Base-by-base conservation (phyloP, 1,284 basidiomycete species). In the Cystobasidium slooffiae region DNA sequence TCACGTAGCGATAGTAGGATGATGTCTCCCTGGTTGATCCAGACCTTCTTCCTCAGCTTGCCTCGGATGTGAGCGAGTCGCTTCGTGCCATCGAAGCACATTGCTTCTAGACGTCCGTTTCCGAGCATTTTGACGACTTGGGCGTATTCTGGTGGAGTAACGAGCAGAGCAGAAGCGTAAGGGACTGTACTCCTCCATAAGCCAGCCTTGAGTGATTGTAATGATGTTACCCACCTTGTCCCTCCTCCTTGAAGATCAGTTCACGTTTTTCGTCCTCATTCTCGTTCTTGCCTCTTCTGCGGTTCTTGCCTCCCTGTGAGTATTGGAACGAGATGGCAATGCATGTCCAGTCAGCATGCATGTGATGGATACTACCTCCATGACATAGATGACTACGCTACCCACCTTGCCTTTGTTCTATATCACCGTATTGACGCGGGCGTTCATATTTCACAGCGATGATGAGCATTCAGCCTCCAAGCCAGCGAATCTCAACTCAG, bases 31-130 rank as follows among this genome's bases (percentile, higher is more conserved):
- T 95, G 93, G 82, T 97, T 97, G 84, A 99, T 99, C 97, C 97
- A 99, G 80, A 99, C 95, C 90, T 99, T 99, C 85, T 99, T 99
- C 82, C 97, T 86, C 92, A 99, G 95, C 86, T 98, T 98, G 70
- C 97, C 97, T 83, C 97, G 89, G 82, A 99, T 99, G 83, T 99
- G 97, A 37, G 94, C 96, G 82, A 99, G 86, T 80, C 96, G 87
- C 85, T 97, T 98, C 87, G 97, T 94, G 66, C 97, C 96, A 83
- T 99, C 97, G 81, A 99, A 98, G 85, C 97, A 98, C 81, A 92
- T 90, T 6, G 96, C 96, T 85, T 98, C 96, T 76, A 99, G 85
- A 62, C 96, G 90, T 53, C 97, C 97, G 82, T 99, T 99, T 69
- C 97, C 97, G 68, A 99, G 88, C 97, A 99, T 99, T 86, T 97